A percentile compares a stretch with the other conserved stretches of the same genome.
phyloP scores from a whole-genome alignment of 1,284 basidiomycete genomes.

The Polyporus tsugae region DNA sequence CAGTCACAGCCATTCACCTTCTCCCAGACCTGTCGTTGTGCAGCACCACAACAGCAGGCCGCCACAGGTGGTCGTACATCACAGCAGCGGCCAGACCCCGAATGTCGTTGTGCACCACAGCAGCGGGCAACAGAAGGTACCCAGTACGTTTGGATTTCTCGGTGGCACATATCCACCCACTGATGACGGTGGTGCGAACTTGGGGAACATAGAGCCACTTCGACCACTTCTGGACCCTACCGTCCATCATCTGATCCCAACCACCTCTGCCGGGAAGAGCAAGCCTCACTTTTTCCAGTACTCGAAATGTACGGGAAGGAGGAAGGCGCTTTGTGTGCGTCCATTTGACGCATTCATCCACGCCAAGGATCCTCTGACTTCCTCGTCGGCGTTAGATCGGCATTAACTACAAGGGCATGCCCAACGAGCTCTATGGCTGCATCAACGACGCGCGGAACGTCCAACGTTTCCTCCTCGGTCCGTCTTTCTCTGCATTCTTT shows the following conservation, averaged over 20 bases:
- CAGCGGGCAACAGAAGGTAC: conserved; percentile 8
- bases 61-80: not conserved
- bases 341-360: not conserved
- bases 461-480: conserved; percentile 74
- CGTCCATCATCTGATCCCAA: conserved; percentile 16
- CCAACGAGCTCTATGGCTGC: conserved; percentile 75
- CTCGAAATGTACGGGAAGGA: conserved; percentile 75
- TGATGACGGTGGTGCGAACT: not conserved
- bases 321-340: conserved; percentile 78
- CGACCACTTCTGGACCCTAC: conserved; percentile 19
- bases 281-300: conserved; percentile 45
- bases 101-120: conserved; percentile 6
- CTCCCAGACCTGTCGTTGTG: conserved; percentile 11
- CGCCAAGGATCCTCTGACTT: not conserved
- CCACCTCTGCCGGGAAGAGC: conserved; percentile 10
- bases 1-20: conserved; percentile 17
- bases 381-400: conserved; percentile 58
- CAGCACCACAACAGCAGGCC: not conserved
- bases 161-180: not conserved
- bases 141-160: conserved; percentile 7
- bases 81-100: not conserved
- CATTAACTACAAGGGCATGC: conserved; percentile 80
- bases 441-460: conserved; percentile 86
- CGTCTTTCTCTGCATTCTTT: conserved; percentile 35
- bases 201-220: conserved; percentile 8